Base-by-base conservation (phyloP, 139 green algal genomes). In the Chlamydomonas sp. region DNA sequence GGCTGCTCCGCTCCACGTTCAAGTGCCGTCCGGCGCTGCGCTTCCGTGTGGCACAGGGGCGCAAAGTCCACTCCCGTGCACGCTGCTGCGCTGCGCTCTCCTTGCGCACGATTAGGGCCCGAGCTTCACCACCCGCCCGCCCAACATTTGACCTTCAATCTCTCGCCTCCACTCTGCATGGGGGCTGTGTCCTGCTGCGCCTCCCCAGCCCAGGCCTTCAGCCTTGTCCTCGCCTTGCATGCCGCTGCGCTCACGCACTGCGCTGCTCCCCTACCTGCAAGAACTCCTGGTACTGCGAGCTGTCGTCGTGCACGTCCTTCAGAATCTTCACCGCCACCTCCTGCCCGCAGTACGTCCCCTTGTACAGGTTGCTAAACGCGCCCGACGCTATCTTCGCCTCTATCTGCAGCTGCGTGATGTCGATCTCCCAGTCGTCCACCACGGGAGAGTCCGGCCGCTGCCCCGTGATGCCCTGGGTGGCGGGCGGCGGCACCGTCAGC, bases 281-380 rank as follows among this genome's bases (percentile, higher is more conserved):
- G 89, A 99, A 99, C 92, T 99, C 97, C 84, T 97, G 90, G 85
- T 97, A 97, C 91, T 98, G 95, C 64, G 93, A 90, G 2, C 93
- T 93, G 90, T 98, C 96, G 69, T 97, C 90, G 49, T 97, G 88
- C 77, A 98, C 93, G 79, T 98, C 96, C 73, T 98, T 98, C 66
- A 99, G 89, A 68, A 99, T 98, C 91, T 99, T 99, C 20, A 99
- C 98, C 3, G 98, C 98, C 81, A 99, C 98, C 63, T 99, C 98
- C 90, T 99, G 97, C 7, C 98, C 97, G 89, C 97, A 99, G 94
- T 99, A 99, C 49, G 80, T 93, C 62, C 98, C 98, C 49, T 93
- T 93, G 92, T 98, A 99, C 88, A 99, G 90, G 80, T 99, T 97
- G 66, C 97, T 97, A 92, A 99, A 99, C 3, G 97, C 96, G 20